Percentiles rank a stretch among this genome's conserved stretches.
Conservation (phyloP, 2,329 filamentous ascomycete genomes). For the Claviceps monticola region DNA sequence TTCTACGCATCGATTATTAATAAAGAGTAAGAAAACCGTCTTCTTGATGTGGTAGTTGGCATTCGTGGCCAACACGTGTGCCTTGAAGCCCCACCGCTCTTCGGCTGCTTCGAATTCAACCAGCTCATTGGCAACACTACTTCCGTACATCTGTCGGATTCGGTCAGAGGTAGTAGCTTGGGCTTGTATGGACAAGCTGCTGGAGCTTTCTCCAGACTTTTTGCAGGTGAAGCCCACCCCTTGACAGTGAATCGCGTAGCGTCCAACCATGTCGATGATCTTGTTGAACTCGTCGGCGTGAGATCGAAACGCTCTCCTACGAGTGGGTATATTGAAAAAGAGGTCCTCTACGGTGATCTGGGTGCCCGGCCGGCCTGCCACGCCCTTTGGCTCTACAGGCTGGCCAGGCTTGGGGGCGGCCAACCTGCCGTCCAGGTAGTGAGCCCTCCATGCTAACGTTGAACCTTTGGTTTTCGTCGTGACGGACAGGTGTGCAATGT, state of each 20-base stretch:
- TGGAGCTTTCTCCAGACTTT: slow-evolving; percentile 79
- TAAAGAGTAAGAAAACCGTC: slow-evolving; percentile 79
- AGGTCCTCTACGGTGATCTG: slow-evolving; percentile 94
- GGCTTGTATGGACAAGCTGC: slow-evolving; percentile 65
- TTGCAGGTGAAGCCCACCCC: slow-evolving; percentile 95
- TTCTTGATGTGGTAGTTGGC: slow-evolving; percentile 92
- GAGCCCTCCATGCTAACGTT: slow-evolving; percentile 77
- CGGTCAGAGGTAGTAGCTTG: slow-evolving; percentile 63
- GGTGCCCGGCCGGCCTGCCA: slow-evolving; percentile 76
- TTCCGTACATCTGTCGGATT: slow-evolving; percentile 82
- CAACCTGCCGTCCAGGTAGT: slow-evolving; percentile 73
- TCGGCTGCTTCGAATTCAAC: slow-evolving; percentile 62
- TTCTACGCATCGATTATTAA: slow-evolving; percentile 91
- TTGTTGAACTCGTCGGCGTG: slow-evolving; percentile 93
- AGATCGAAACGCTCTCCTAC: slow-evolving; percentile 80
- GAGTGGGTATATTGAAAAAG: slow-evolving; percentile 90
- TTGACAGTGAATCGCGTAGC: slow-evolving; percentile 82
- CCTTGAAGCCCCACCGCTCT: slow-evolving; percentile 69
- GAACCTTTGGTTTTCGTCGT: slow-evolving; percentile 88
- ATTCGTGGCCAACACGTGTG: slow-evolving; percentile 71
- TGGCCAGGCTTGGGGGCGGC: slow-evolving; percentile 79
- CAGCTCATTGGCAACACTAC: slow-evolving; percentile 73
- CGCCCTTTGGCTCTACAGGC: slow-evolving; percentile 69
- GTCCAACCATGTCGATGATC: slow-evolving; percentile 86
- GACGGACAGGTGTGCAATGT: slow-evolving; percentile 90